These are phyloP conservation scores for Magnusiomyces clavatus DNA, from an alignment of 1,139 yeast genomes.

Conservation along the genomic window DNA sequence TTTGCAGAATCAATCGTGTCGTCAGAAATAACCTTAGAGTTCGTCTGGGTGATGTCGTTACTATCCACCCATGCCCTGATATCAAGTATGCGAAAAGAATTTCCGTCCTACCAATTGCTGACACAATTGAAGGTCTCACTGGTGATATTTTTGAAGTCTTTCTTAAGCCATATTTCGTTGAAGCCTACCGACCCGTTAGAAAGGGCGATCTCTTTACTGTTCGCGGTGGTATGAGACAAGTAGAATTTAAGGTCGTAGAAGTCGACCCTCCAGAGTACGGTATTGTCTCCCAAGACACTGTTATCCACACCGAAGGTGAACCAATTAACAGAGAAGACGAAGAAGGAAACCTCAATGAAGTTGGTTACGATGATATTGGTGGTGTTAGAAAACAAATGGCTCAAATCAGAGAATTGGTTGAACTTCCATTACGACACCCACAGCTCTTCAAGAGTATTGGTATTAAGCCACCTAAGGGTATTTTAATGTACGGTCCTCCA, in stretches of 20 bases:
- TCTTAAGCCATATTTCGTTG: constrained; percentile 96
- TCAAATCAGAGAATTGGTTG: constrained; percentile 94
- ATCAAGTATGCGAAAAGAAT: constrained; percentile 86
- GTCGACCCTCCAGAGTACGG: constrained; percentile 97
- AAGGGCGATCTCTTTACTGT: constrained; percentile 95
- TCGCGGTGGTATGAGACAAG: constrained; percentile 99
- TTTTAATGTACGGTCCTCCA: constrained; percentile 96
- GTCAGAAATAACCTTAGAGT: constrained; percentile 93
- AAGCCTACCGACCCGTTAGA: constrained; percentile 97
- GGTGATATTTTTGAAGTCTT: constrained; percentile 96
- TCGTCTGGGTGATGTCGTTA: constrained; percentile 84
- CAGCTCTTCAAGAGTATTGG: constrained; percentile 95
- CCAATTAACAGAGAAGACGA: constrained; percentile 99
- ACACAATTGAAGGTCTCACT: constrained; percentile 95
- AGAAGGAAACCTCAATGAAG: constrained; percentile 91
- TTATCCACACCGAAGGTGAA: constrained; percentile 98
- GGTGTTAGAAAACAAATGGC: constrained; percentile 99
- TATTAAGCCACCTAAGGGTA: constrained; percentile 96
- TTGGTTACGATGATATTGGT: constrained; percentile 98
- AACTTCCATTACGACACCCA: constrained; percentile 93
- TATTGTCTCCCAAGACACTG: constrained; percentile 96
- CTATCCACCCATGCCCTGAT: constrained; percentile 95
- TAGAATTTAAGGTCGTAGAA: constrained; percentile 95
- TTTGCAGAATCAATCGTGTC: constrained; percentile 88
- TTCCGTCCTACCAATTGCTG: constrained; percentile 95